Conservation (phyloP, 495 filamentous ascomycete genomes). For the Aspergillus mulundensis region DNA sequence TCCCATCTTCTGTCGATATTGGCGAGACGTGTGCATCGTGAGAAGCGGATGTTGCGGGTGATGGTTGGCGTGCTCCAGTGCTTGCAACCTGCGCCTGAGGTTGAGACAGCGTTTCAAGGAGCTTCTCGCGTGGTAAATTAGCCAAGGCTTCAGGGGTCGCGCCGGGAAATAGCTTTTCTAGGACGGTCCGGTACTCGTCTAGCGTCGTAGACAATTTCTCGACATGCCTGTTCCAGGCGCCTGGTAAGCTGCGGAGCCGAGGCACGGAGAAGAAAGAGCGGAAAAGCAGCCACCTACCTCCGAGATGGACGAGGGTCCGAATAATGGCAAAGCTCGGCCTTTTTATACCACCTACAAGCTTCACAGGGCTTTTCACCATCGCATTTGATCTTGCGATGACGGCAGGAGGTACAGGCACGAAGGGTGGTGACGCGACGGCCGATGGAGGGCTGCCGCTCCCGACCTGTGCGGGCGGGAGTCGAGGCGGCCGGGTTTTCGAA, state of each 20-base stretch:
- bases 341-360: conserved; percentile 46
- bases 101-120: conserved; percentile 29
- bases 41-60: conserved; percentile 37
- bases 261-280: neutral
- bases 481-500: conserved; percentile 32
- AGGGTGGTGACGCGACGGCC: conserved; percentile 38
- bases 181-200: conserved; percentile 35
- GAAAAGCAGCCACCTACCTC: conserved; percentile 23
- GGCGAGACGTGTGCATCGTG: conserved; percentile 41
- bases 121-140: conserved; percentile 45
- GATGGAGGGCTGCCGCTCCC: conserved; percentile 35
- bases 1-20: conserved; percentile 36
- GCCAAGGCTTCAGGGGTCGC: conserved; percentile 35
- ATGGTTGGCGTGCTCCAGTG: conserved; percentile 26
- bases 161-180: conserved; percentile 38
- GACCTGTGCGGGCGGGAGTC: conserved; percentile 26
- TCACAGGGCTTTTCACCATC: conserved; percentile 46
- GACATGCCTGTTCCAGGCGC: conserved; percentile 28
- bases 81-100: conserved; percentile 6
- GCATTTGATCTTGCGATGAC: conserved; percentile 48
- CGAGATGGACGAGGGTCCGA: conserved; percentile 40
- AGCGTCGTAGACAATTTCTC: conserved; percentile 40
- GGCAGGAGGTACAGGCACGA: conserved; percentile 44
- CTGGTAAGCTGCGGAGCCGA: neutral
- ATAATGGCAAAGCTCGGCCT: conserved; percentile 41